Conservation (phyloP, 2,329 filamentous ascomycete species). For the Fusarium sp. region DNA sequence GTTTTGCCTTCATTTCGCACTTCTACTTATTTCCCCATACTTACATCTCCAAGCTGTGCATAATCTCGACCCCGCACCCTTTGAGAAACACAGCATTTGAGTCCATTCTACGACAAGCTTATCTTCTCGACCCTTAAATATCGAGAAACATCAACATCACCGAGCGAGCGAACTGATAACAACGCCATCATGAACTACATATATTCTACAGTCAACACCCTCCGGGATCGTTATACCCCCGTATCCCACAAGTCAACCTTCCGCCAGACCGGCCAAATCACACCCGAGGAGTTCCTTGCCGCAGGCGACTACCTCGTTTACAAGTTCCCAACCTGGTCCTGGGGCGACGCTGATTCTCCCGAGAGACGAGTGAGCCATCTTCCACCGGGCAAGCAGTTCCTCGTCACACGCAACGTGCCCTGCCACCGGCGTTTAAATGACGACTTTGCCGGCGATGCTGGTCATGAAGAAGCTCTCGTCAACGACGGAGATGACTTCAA, state of each 20-base stretch:
- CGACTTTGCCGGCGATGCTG: slow-evolving; percentile 90
- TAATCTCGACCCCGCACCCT: slow-evolving; percentile 33
- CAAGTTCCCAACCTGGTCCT: slow-evolving; percentile 99
- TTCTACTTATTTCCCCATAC: background rate
- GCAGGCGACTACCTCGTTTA: slow-evolving; percentile 98
- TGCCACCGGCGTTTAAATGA: slow-evolving; percentile 93
- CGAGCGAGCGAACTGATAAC: background rate
- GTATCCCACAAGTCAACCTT: slow-evolving; percentile 93
- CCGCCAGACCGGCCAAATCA: slow-evolving; percentile 93
- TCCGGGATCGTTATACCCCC: slow-evolving; percentile 92
- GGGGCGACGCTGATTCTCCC: slow-evolving; percentile 88
- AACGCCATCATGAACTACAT: slow-evolving; percentile 82
- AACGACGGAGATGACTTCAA: slow-evolving; percentile 78
- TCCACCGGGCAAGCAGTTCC: slow-evolving; percentile 91
- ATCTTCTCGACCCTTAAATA: background rate
- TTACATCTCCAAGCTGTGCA: background rate
- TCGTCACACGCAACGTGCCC: slow-evolving; percentile 94
- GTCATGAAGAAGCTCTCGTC: slow-evolving; percentile 87
- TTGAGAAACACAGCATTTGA: slow-evolving; percentile 1
- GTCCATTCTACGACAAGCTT: slow-evolving; percentile 4
- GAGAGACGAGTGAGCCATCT: slow-evolving; percentile 84
- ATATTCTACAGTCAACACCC: slow-evolving; percentile 90
- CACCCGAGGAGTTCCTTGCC: slow-evolving; percentile 94
- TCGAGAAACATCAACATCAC: background rate
- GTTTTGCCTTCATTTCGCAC: background rate